Conservation (phyloP, 805 yeast species). For the Debaryomyces castellii region DNA sequence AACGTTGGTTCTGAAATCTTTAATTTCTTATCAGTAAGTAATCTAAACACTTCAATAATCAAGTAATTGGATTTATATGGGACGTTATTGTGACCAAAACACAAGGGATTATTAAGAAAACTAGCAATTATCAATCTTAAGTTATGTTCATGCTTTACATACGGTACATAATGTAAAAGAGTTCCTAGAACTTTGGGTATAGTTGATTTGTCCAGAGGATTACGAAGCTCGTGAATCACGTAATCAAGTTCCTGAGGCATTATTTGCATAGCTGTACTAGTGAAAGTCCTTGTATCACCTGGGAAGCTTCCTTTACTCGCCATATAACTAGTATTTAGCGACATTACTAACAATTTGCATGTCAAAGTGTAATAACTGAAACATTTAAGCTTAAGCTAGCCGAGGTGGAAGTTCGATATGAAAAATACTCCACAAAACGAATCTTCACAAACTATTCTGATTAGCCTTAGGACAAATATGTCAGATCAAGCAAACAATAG, state of each 20-base stretch:
- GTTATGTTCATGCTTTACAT: slow-evolving; percentile 46
- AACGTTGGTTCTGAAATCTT: slow-evolving; percentile 49
- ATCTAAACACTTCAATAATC: slow-evolving; percentile 49
- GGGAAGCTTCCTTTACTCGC: neutral
- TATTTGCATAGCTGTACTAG: slow-evolving; percentile 5
- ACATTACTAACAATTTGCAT: neutral
- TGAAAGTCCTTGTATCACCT: neutral
- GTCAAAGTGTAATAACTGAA: neutral
- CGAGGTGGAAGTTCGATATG: neutral
- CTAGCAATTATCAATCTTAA: slow-evolving; percentile 43
- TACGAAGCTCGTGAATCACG: slow-evolving; percentile 42
- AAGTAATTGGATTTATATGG: slow-evolving; percentile 32
- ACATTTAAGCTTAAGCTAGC: neutral
- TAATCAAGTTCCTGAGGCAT: slow-evolving; percentile 48
- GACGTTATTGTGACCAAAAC: slow-evolving; percentile 20
- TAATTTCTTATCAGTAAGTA: slow-evolving; percentile 44
- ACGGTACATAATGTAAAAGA: slow-evolving; percentile 52
- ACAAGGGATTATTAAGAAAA: slow-evolving; percentile 43
- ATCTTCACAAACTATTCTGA: neutral
- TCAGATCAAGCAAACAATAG: neutral
- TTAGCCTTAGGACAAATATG: neutral
- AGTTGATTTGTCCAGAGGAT: slow-evolving; percentile 34
- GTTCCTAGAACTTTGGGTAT: slow-evolving; percentile 41
- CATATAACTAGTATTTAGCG: neutral
- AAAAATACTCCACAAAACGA: neutral